Evolutionary conservation across 2,329 filamentous ascomycete species (phyloP), one percentile per base, ranked within the genome.

Genomic region (Xylogone sp.): DNA sequence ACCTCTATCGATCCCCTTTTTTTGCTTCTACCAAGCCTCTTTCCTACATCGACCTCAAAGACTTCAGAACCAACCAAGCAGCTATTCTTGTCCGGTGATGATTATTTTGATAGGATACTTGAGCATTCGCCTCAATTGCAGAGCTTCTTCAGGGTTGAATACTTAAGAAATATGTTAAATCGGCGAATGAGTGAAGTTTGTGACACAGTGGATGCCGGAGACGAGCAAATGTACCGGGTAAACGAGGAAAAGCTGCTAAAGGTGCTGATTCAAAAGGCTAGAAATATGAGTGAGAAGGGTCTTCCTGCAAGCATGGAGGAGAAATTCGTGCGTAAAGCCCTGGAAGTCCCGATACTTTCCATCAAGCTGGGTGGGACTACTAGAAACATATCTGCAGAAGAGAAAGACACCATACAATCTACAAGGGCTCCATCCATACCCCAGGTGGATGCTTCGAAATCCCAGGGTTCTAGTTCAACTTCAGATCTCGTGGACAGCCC

Each of bases 1-100:
- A 96, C 94, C 1, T 81, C 84, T 2, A 75, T 96, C 50, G 94
- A 99, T 67, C 80, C 89, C 4, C 65, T 97, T 2, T 97, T 97
- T 71, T 75, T 97, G 47, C 66, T 96, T 3, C 74, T 97, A 1
- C 88, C 93, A 0, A 79, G 84, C 3, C 76, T 97, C 1, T 71
- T 74, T 68, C 81, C 39, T 61, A 70, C 29, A 67, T 68, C 48
- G 49, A 58, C 69, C 1, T 59, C 71, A 12, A 74, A 74, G 44
- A 61, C 66, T 10, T 72, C 74, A 21, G 72, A 77, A 45, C 68
- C 73, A 2, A 64, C 71, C 42, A 88, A 84, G 63, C 78, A 78
- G 43, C 74, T 86, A 48, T 90, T 90, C 59, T 74, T 90, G 13
- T 79, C 82, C 1, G 74, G 82, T 50, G 87, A 91, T 45, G 88